These are phyloP conservation scores for Candida sithepensis DNA, from an alignment of 805 yeast genomes.

Conservation along the genomic window DNA sequence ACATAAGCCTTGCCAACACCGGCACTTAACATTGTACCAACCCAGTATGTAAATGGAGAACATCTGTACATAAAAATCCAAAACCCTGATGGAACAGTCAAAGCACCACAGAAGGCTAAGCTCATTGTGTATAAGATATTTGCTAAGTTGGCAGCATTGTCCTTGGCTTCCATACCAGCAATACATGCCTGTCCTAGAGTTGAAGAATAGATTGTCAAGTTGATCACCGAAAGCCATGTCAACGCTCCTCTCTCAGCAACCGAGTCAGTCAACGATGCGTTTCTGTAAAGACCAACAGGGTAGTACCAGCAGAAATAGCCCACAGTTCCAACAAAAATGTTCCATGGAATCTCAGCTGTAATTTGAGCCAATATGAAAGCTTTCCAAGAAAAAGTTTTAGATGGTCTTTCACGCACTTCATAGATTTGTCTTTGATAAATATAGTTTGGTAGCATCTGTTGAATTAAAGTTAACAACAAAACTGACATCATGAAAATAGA, in stretches of 20 bases:
- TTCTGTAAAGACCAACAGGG: constrained; percentile 62
- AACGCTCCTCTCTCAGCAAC: constrained; percentile 53
- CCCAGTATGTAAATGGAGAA: constrained; percentile 67
- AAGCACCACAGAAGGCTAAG: constrained; percentile 75
- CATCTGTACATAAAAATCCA: constrained; percentile 77
- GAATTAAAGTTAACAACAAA: constrained; percentile 51
- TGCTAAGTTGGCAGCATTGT: constrained; percentile 61
- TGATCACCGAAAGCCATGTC: constrained; percentile 36
- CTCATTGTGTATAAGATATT: constrained; percentile 56
- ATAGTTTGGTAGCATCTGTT: constrained; percentile 62
- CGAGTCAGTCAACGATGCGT: constrained; percentile 49
- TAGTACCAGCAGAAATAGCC: constrained; percentile 65
- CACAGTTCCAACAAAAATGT: constrained; percentile 57
- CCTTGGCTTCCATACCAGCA: constrained; percentile 56
- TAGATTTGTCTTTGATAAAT: constrained; percentile 61
- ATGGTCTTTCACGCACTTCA: constrained; percentile 71
- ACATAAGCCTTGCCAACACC: constrained; percentile 52
- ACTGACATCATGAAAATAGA: constrained; percentile 66
- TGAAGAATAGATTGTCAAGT: constrained; percentile 52
- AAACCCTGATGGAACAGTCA: constrained; percentile 62
- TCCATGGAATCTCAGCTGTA: constrained; percentile 65
- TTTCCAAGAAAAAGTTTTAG: constrained; percentile 66
- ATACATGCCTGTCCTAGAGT: constrained; percentile 57
- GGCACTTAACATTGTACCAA: constrained; percentile 49
- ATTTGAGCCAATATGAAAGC: constrained; percentile 61